Evolutionary conservation across 2,329 filamentous ascomycete genomes (phyloP).

Genomic region (Ustilaginoidea virens): DNA sequence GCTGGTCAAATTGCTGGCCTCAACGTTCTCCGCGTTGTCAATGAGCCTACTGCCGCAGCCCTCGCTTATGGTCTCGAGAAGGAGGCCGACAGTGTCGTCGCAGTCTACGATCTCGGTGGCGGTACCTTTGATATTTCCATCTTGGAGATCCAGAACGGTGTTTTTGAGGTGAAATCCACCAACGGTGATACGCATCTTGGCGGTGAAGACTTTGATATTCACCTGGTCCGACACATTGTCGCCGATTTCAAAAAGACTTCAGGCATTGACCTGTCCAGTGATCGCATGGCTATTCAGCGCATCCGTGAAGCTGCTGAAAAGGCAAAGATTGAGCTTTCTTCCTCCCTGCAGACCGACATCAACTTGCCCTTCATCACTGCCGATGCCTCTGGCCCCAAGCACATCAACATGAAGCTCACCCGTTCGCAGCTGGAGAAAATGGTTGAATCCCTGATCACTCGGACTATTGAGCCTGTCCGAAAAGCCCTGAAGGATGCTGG

Average conservation of each 20-base stretch:
- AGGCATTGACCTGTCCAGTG: conserved; percentile 72
- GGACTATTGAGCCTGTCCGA: conserved; percentile 81
- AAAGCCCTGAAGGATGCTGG: conserved; percentile 95
- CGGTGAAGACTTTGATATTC: conserved; percentile 96
- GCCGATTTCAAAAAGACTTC: conserved; percentile 95
- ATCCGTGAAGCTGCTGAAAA: conserved; percentile 98
- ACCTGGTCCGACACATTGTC: conserved; percentile 83
- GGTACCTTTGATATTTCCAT: conserved; percentile 99
- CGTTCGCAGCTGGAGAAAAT: conserved; percentile 86
- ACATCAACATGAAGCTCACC: conserved; percentile 93
- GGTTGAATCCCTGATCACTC: conserved; percentile 74
- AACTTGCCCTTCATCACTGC: conserved; percentile 98
- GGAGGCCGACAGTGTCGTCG: conserved; percentile 75
- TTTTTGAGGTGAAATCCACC: conserved; percentile 98
- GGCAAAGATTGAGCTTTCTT: conserved; percentile 98
- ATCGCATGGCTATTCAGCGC: conserved; percentile 98
- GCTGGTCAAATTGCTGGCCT: conserved; percentile 91
- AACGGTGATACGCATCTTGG: conserved; percentile 97
- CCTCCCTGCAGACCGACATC: conserved; percentile 89
- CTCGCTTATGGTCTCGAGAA: conserved; percentile 95
- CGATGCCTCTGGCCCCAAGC: conserved; percentile 87
- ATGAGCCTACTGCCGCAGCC: conserved; percentile 92
- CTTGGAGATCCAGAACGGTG: conserved; percentile 91
- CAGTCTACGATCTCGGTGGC: conserved; percentile 95
- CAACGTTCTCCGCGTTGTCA: conserved; percentile 93